A percentile compares a stretch with the other conserved stretches of the same genome.
Conservation (phyloP, 2,329 filamentous ascomycete species). For the Arthroderma sp. region DNA sequence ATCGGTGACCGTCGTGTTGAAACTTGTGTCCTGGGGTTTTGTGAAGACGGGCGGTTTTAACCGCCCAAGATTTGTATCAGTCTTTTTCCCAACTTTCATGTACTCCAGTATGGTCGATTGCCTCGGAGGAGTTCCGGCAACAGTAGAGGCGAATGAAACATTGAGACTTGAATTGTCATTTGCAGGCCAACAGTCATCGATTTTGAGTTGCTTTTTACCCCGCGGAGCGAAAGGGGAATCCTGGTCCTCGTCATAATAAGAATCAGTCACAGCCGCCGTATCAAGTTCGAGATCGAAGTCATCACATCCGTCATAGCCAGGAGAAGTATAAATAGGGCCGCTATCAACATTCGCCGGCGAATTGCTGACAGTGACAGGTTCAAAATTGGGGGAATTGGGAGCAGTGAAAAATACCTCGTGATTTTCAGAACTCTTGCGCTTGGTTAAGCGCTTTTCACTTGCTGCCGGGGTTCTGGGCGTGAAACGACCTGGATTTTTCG, state of each 20-base stretch:
- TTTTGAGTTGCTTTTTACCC: constrained; percentile 13
- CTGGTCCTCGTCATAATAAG: constrained; percentile 8
- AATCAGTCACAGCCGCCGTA: constrained; percentile 11
- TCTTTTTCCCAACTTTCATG: constrained; percentile 3
- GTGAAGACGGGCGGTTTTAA: too few species aligned
- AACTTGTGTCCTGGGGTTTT: constrained; percentile 1
- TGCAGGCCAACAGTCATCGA: constrained; percentile 3
- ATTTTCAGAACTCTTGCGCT: constrained; percentile 4
- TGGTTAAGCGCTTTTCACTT: neutral
- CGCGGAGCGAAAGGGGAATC: neutral
- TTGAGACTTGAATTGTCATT: neutral
- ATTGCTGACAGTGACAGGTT: constrained; percentile 10
- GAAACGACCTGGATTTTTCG: neutral
- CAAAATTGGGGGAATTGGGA: constrained; percentile 13
- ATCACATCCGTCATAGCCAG: constrained; percentile 7
- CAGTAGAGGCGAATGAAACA: neutral
- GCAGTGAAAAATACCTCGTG: constrained; percentile 18
- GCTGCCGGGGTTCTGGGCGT: neutral
- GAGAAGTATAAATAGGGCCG: constrained; percentile 7
- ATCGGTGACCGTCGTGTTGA: constrained; percentile 2
- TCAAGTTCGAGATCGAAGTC: constrained; percentile 12
- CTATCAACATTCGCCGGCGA: too few species aligned
- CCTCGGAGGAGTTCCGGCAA: neutral
- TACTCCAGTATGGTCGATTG: constrained; percentile 1
- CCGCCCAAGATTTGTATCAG: too few species aligned